Percentiles rank a stretch among this genome's conserved stretches.
Conservation (phyloP, 2,329 filamentous ascomycete species). For the Exophiala bonariae region DNA sequence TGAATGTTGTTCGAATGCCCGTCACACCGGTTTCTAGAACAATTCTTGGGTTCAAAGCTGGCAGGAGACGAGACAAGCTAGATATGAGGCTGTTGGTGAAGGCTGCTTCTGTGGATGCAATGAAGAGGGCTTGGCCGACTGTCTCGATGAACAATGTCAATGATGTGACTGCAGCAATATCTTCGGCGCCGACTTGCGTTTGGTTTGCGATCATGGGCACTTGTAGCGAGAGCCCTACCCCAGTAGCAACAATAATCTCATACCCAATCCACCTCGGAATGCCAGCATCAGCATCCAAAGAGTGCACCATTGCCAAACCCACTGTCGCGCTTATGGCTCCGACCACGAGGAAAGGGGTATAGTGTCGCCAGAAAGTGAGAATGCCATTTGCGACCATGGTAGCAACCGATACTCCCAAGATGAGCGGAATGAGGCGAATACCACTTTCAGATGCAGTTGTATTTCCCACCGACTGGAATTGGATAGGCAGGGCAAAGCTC, state of each 20-base stretch:
- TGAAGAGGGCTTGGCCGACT: conserved; percentile 30
- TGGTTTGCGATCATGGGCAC: conserved; percentile 27
- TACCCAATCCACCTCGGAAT: conserved; percentile 37
- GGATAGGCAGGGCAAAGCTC: conserved; percentile 47
- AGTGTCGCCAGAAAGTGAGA: conserved; percentile 29
- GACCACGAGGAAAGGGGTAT: conserved; percentile 28
- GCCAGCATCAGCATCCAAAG: conserved; percentile 27
- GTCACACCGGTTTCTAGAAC: no score
- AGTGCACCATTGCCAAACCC: conserved; percentile 33
- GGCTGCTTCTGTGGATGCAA: conserved; percentile 31
- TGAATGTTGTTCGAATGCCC: no score
- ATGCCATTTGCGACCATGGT: conserved; percentile 34
- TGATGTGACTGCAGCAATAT: conserved; percentile 29
- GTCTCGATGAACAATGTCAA: conserved; percentile 29
- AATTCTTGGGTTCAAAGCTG: no score
- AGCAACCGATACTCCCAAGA: conserved; percentile 36
- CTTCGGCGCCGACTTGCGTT: conserved; percentile 24
- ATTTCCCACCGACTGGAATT: conserved; percentile 45
- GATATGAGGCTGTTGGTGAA: conserved; percentile 33
- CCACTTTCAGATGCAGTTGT: conserved; percentile 36
- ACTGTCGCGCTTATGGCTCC: conserved; percentile 28
- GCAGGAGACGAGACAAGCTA: no score
- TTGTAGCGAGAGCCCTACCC: conserved; percentile 27
- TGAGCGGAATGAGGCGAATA: conserved; percentile 41
- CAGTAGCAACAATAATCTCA: conserved; percentile 32